Evolutionary conservation across 768 basidiomycete species (phyloP).

Genomic region (Pisolithus orientalis): DNA sequence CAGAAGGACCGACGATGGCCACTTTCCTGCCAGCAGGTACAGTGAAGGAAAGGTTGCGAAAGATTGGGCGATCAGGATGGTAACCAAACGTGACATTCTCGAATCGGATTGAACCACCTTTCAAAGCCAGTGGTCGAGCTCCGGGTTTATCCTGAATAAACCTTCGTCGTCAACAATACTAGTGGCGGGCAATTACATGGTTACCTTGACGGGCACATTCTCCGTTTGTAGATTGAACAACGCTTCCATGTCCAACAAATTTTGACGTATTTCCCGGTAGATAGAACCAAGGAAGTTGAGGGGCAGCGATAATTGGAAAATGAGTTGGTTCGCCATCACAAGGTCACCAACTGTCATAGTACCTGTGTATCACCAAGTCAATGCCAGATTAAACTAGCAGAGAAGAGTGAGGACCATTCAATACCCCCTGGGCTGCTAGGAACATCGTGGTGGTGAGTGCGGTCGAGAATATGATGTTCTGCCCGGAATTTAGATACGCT

Average conservation of each 20-base stretch:
- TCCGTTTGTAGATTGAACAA: slow-evolving; percentile 86
- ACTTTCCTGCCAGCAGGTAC: slow-evolving; percentile 96
- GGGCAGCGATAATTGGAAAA: slow-evolving; percentile 94
- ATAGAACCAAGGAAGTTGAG: slow-evolving; percentile 97
- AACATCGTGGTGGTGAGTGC: slow-evolving; percentile 96
- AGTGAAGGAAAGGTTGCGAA: slow-evolving; percentile 79
- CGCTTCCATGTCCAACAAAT: slow-evolving; percentile 94
- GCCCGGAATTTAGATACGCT: slow-evolving; percentile 91
- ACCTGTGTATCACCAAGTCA: slow-evolving; percentile 39
- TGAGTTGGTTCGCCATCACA: slow-evolving; percentile 98
- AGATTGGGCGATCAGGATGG: slow-evolving; percentile 88
- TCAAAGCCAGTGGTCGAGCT: slow-evolving; percentile 62
- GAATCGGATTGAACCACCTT: slow-evolving; percentile 86
- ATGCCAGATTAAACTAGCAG: neutral
- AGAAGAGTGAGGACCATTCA: slow-evolving; percentile 54
- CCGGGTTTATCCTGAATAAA: slow-evolving; percentile 53
- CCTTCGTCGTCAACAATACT: neutral
- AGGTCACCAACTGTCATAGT: slow-evolving; percentile 98
- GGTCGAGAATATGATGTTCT: slow-evolving; percentile 92
- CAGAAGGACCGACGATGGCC: slow-evolving; percentile 94
- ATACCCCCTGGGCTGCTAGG: slow-evolving; percentile 88
- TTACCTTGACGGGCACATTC: slow-evolving; percentile 62
- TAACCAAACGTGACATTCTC: slow-evolving; percentile 91
- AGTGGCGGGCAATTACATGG: slow-evolving; percentile 6
- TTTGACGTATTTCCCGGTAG: slow-evolving; percentile 94